Evolutionary conservation across 2,329 filamentous ascomycete species (phyloP).

Genomic region (Graphiopsis chlorocephala): DNA sequence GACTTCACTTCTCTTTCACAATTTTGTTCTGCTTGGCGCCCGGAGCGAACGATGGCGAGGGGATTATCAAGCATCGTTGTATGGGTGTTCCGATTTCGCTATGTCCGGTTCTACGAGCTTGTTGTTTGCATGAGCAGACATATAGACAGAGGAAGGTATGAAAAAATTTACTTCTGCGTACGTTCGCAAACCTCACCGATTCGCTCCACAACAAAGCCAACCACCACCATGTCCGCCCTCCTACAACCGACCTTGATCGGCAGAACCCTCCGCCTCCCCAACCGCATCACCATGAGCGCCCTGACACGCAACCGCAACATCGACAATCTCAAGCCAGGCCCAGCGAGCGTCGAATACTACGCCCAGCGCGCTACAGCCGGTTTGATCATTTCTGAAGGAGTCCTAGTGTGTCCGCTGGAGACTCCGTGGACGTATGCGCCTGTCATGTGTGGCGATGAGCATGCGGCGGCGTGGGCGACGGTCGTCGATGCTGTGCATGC

Average conservation of each 20-base stretch:
- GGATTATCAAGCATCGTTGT: background rate
- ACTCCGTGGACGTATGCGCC: background rate
- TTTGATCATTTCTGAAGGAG: background rate
- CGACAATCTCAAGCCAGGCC: background rate
- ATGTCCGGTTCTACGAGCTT: background rate
- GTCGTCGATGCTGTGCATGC: conserved; percentile 5
- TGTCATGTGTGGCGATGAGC: background rate
- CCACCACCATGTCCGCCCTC: background rate
- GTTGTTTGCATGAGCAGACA: background rate
- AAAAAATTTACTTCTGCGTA: too few relatives aligned
- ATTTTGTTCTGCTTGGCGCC: background rate
- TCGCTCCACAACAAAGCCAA: too few relatives aligned
- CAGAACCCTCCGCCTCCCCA: background rate
- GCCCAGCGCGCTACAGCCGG: background rate
- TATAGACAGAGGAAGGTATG: too few relatives aligned
- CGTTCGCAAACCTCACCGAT: too few relatives aligned
- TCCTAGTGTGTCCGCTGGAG: background rate
- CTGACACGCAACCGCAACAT: conserved; percentile 1
- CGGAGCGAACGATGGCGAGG: background rate
- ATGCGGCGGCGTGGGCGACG: background rate
- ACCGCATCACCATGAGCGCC: background rate
- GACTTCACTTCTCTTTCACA: background rate
- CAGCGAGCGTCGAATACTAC: conserved; percentile 4
- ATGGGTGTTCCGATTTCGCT: background rate
- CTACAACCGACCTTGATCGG: background rate